Evolutionary conservation across 768 basidiomycete species (phyloP).

Genomic region (Boletus huronensis): DNA sequence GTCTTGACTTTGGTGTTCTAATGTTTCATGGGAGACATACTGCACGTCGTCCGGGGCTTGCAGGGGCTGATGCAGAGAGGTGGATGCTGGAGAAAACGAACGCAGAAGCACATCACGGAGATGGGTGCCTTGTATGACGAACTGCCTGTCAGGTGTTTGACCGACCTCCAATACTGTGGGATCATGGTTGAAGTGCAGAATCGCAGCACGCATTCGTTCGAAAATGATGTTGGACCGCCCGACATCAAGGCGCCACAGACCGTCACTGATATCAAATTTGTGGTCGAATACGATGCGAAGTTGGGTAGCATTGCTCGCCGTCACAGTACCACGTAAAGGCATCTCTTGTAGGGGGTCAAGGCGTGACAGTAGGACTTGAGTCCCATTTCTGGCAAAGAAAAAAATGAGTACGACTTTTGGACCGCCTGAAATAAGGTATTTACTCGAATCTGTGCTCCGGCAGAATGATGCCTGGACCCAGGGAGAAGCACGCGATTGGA

Average conservation of each 20-base stretch:
- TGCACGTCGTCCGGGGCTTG: conserved; percentile 39
- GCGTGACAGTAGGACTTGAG: conserved; percentile 61
- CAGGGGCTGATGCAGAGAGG: conserved; percentile 29
- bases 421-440: conserved; percentile 21
- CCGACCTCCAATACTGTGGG: conserved; percentile 39
- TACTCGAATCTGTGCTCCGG: conserved; percentile 72
- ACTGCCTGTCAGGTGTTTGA: conserved; percentile 39
- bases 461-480: conserved; percentile 60
- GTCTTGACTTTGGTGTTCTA: conserved; percentile 37
- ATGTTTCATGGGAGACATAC: conserved; percentile 36
- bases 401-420: not conserved
- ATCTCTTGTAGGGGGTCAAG: conserved; percentile 57
- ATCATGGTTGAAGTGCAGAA: conserved; percentile 54
- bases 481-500: conserved; percentile 60
- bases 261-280: conserved; percentile 40
- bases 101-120: conserved; percentile 69
- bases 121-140: conserved; percentile 64
- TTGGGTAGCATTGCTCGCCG: conserved; percentile 47
- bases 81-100: conserved; percentile 41
- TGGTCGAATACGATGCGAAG: conserved; percentile 59
- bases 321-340: conserved; percentile 52
- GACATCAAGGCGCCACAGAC: conserved; percentile 67
- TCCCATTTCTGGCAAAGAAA: conserved; percentile 55
- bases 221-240: conserved; percentile 64
- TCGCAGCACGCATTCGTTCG: conserved; percentile 66